Evolutionary conservation across 2,329 filamentous ascomycete genomes (phyloP), one percentile per base, ranked within the genome.

Genomic region (Spiromastix sp.): DNA sequence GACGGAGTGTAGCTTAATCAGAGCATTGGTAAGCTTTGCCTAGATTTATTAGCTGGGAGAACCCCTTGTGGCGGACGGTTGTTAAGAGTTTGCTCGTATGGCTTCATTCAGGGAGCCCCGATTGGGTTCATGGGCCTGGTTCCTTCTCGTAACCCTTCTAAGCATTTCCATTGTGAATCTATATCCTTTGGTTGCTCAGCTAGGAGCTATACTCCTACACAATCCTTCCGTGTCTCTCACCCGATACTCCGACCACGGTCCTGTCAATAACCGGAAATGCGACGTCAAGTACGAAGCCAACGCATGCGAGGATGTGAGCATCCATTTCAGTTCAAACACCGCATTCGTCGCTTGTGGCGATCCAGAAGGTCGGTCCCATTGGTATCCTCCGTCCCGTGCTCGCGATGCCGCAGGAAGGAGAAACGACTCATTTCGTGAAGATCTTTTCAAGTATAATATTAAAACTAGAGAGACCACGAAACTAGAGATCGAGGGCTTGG

Each of bases 331-430:
- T 9, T 29, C 27, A 15, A 29, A 13, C 27, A 29, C 27, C 9
- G 27, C 27, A 1, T 29, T 29, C 27, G 16, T 29, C 3, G 27
- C 27, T 8, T 29, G 27, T 5, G 27, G 27, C 9, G 27, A 29
- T 15, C 27, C 27, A 2, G 27, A 29, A 15, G 27, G 27, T 11
- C 10, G 27, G 11, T 29, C 27, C 9, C 27, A 29, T 15, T 29
- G 27, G 27, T 29, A 29, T 29, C 27, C 27, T 11, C 27, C 27
- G 27, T 29, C 27, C 11, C n/a, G 16, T 29, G 27, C 27, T 11
- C 27, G 27, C 11, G 27, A 29, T 29, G 27, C 27, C 9, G 27
- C 27, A 9, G 27, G 27, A 13, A 29, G 27, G 7, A 29, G 13
- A 9, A 29, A 29, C 16, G 27, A 29, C 9, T n/a, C 27, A 13